A percentile compares a stretch with the other conserved stretches of the same genome.
Conservation (phyloP, 2,329 filamentous ascomycete genomes). For the Ascocoryne sarcoides region DNA sequence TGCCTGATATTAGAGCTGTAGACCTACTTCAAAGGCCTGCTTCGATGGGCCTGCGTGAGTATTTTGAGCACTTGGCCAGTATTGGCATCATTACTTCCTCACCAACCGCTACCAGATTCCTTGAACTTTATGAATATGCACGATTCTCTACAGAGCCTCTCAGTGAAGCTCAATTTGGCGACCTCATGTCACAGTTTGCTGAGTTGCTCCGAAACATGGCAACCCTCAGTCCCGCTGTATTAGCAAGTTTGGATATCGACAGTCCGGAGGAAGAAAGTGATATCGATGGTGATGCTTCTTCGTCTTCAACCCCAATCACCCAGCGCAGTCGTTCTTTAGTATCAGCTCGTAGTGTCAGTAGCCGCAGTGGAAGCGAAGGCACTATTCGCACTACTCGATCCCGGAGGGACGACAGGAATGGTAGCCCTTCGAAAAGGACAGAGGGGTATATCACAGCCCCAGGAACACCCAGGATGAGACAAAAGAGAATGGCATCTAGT, state of each 20-base stretch:
- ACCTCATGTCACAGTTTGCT: slow-evolving; percentile 78
- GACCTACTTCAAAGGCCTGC: slow-evolving; percentile 61
- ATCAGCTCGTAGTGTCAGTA: slow-evolving; percentile 16
- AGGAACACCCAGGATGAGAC: slow-evolving; percentile 20
- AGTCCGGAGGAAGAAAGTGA: slow-evolving; percentile 22
- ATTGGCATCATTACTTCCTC: slow-evolving; percentile 56
- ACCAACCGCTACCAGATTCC: slow-evolving; percentile 47
- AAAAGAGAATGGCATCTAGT: slow-evolving; percentile 11
- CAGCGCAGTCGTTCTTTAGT: slow-evolving; percentile 22
- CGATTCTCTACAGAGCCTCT: slow-evolving; percentile 69
- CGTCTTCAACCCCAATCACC: slow-evolving; percentile 16
- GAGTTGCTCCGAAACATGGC: slow-evolving; percentile 70
- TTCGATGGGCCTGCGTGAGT: slow-evolving; percentile 69
- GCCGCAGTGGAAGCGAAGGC: slow-evolving; percentile 21
- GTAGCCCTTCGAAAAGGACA: slow-evolving; percentile 8
- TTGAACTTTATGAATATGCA: slow-evolving; percentile 71
- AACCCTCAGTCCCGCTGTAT: slow-evolving; percentile 27
- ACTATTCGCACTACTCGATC: slow-evolving; percentile 25
- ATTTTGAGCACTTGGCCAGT: slow-evolving; percentile 60
- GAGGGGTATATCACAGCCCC: slow-evolving; percentile 19
- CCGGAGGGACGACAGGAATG: slow-evolving; percentile 9
- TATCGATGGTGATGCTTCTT: slow-evolving; percentile 22
- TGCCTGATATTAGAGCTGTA: slow-evolving; percentile 59
- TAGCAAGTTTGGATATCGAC: slow-evolving; percentile 18
- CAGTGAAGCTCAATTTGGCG: slow-evolving; percentile 61